phyloP scores from a whole-genome alignment of 345 rosid species.

The Abelmoschus esculentus region DNA sequence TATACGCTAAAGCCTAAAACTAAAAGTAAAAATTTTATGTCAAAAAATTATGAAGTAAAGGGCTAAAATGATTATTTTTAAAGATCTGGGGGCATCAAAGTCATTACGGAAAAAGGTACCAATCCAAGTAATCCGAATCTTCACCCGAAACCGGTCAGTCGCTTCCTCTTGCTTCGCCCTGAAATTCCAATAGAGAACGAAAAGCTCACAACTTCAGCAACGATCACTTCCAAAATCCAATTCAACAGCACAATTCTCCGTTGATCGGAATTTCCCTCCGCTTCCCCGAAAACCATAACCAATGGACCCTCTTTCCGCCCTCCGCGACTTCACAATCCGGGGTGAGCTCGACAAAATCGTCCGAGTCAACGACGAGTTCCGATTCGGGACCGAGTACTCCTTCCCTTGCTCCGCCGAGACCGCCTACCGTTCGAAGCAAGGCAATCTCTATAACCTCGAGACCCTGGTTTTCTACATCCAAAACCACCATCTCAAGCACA shows the following conservation, averaged over 20 bases:
- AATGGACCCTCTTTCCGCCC: conserved; percentile 79
- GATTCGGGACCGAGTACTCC: conserved; percentile 58
- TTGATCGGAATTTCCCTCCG: background rate
- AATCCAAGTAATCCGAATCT: background rate
- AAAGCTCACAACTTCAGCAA: background rate
- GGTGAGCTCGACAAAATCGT: conserved; percentile 53
- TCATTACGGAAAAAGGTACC: no score
- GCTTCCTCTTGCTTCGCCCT: background rate
- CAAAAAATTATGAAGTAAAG: no score
- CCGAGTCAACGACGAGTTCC: conserved; percentile 44
- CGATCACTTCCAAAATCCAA: background rate
- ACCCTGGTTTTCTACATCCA: conserved; percentile 59
- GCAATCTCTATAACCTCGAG: conserved; percentile 76
- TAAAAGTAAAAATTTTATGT: no score
- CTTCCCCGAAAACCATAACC: background rate
- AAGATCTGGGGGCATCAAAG: no score
- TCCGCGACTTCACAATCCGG: conserved; percentile 59
- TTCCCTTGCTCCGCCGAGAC: conserved; percentile 61
- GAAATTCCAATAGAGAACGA: background rate
- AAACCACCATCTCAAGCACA: conserved; percentile 59
- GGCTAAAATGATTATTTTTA: no score
- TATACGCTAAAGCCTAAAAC: no score
- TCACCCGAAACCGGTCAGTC: background rate
- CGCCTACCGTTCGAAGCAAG: conserved; percentile 76
- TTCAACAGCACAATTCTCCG: background rate